Evolutionary conservation across 768 basidiomycete species (phyloP).

Genomic region (Pulveroboletus ravenelii): DNA sequence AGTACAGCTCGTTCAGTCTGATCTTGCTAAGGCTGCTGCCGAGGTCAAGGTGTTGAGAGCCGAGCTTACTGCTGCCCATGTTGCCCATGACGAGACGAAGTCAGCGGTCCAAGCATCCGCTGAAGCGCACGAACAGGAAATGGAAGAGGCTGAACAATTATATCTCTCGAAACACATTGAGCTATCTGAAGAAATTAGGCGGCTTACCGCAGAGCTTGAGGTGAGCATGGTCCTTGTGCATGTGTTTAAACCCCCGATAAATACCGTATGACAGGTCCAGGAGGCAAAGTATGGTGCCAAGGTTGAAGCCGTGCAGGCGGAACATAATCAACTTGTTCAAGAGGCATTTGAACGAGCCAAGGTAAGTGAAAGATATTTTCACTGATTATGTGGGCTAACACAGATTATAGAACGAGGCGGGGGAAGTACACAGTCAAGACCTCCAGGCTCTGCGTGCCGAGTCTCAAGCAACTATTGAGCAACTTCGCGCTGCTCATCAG

Average conservation of each 20-base stretch:
- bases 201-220: slow-evolving; percentile 59
- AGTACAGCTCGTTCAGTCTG: slow-evolving; percentile 40
- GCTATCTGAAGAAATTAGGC: slow-evolving; percentile 50
- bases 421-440: slow-evolving; percentile 61
- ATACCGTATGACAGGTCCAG: slow-evolving; percentile 45
- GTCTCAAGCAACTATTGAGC: slow-evolving; percentile 62
- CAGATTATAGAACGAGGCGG: slow-evolving; percentile 59
- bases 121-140: slow-evolving; percentile 42
- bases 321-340: slow-evolving; percentile 56
- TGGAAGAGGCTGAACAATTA: slow-evolving; percentile 50
- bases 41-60: slow-evolving; percentile 44
- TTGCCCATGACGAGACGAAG: slow-evolving; percentile 46
- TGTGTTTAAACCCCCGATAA: background rate
- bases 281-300: slow-evolving; percentile 64
- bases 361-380: slow-evolving; percentile 36
- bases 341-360: slow-evolving; percentile 77
- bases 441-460: slow-evolving; percentile 64
- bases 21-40: slow-evolving; percentile 39
- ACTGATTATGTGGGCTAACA: slow-evolving; percentile 5
- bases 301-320: slow-evolving; percentile 59
- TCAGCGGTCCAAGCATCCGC: slow-evolving; percentile 41
- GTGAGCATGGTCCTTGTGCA: slow-evolving; percentile 34
- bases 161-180: slow-evolving; percentile 48
- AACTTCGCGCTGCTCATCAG: slow-evolving; percentile 61
- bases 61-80: slow-evolving; percentile 42